Conservation (phyloP, 2,329 filamentous ascomycete species). For the Fonsecaea erecta region DNA sequence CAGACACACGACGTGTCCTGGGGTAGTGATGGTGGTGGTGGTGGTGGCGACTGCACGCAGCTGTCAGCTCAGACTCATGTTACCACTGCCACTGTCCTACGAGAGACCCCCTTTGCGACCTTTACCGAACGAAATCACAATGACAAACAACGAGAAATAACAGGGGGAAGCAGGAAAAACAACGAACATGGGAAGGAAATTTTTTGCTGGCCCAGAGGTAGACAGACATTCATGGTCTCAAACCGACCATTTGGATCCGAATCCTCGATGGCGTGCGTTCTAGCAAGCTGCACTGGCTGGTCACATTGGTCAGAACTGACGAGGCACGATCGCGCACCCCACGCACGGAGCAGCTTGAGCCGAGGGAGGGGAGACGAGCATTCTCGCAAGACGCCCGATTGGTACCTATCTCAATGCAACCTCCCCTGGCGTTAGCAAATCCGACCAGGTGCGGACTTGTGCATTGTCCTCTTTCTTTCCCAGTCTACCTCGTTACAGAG, state of each 20-base stretch:
- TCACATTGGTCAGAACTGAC: conserved; percentile 1
- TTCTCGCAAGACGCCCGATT: background rate
- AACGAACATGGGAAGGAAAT: background rate
- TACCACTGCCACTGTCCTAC: background rate
- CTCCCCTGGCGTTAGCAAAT: background rate
- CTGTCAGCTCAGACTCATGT: background rate
- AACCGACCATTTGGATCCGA: background rate
- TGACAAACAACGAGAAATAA: background rate
- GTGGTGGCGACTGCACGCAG: background rate
- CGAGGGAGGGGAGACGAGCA: background rate
- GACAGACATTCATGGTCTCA: background rate
- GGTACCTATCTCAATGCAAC: background rate
- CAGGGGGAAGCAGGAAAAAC: background rate
- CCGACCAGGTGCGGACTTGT: background rate
- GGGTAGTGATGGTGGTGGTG: background rate
- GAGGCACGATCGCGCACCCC: background rate
- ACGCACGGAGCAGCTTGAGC: background rate
- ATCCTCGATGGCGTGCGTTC: background rate
- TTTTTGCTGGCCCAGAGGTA: background rate
- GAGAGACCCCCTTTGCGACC: background rate
- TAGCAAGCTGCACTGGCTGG: conserved; percentile 5
- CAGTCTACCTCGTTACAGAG: background rate
- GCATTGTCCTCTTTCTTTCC: background rate
- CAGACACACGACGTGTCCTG: background rate
- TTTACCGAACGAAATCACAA: background rate